Percentiles rank a stretch among this genome's conserved stretches.
Conservation (phyloP, 2,329 filamentous ascomycete genomes). For the Aspergillus hortae region DNA sequence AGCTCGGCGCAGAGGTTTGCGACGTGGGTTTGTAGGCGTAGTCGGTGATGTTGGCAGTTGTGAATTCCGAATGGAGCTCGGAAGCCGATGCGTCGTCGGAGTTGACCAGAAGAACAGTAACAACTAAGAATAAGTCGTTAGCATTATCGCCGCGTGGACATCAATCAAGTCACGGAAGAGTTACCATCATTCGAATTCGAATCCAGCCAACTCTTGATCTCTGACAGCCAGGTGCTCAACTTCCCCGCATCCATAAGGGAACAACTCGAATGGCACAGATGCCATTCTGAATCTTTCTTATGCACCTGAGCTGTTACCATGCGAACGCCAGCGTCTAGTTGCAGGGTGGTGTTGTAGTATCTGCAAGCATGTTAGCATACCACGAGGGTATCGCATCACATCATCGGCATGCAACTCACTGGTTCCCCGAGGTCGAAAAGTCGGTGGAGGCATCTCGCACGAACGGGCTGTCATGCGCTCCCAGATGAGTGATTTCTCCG, state of each 20-base stretch:
- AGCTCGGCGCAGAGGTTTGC: constrained; percentile 38
- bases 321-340: constrained; percentile 68
- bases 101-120: constrained; percentile 72
- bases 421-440: constrained; percentile 65
- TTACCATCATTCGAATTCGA: constrained; percentile 61
- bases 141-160: neutral
- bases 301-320: constrained; percentile 72
- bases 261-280: constrained; percentile 69
- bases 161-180: neutral
- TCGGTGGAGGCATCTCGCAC: constrained; percentile 60
- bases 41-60: constrained; percentile 56
- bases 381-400: neutral
- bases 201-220: constrained; percentile 67
- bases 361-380: constrained; percentile 18
- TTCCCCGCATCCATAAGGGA: constrained; percentile 65
- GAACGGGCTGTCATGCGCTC: constrained; percentile 72
- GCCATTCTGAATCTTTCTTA: constrained; percentile 54
- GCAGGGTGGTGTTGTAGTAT: constrained; percentile 64
- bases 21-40: constrained; percentile 59
- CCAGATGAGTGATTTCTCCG: constrained; percentile 73
- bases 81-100: constrained; percentile 56
- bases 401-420: constrained; percentile 45
- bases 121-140: constrained; percentile 43
- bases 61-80: constrained; percentile 54
- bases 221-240: constrained; percentile 60